These are phyloP conservation scores for Talaromyces sp. DNA, from an alignment of 2,329 filamentous ascomycete species.

Conservation along the genomic window DNA sequence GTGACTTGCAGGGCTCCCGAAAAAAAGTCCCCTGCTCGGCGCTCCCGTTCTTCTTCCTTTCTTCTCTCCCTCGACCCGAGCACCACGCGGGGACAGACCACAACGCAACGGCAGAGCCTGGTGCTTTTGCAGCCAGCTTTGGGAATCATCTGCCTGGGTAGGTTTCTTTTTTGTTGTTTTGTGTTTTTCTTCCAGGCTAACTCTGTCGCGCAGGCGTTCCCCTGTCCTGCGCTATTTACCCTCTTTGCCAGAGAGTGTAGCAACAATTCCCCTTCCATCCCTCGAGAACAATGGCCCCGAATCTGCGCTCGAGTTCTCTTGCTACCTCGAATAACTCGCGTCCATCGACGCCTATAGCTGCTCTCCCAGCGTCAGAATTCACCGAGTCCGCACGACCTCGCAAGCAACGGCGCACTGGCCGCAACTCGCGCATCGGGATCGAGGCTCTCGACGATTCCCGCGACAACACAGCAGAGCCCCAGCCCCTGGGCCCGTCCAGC, in stretches of 20 bases:
- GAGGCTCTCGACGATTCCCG: slow-evolving; percentile 15
- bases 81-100: slow-evolving; percentile 27
- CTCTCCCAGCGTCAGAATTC: slow-evolving; percentile 16
- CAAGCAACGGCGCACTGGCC: slow-evolving; percentile 29
- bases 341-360: slow-evolving; percentile 25
- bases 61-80: slow-evolving; percentile 20
- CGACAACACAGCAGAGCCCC: slow-evolving; percentile 9
- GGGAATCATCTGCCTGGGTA: slow-evolving; percentile 19
- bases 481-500: background rate
- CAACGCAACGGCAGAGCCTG: slow-evolving; percentile 27
- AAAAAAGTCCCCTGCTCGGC: slow-evolving; percentile 21
- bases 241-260: background rate
- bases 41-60: slow-evolving; percentile 13
- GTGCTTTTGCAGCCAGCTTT: slow-evolving; percentile 23
- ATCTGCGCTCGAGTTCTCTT: slow-evolving; percentile 29
- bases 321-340: slow-evolving; percentile 26
- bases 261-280: background rate
- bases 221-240: slow-evolving; percentile 5
- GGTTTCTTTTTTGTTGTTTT: slow-evolving; percentile 13
- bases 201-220: slow-evolving; percentile 11
- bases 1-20: slow-evolving; percentile 23
- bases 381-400: slow-evolving; percentile 25
- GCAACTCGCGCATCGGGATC: slow-evolving; percentile 21
- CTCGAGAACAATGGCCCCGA: slow-evolving; percentile 26
- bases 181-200: slow-evolving; percentile 19